Percentiles rank a stretch among this genome's conserved stretches.
Conservation (phyloP, 73 alveolate genomes). For the Durusdinium trenchii region DNA sequence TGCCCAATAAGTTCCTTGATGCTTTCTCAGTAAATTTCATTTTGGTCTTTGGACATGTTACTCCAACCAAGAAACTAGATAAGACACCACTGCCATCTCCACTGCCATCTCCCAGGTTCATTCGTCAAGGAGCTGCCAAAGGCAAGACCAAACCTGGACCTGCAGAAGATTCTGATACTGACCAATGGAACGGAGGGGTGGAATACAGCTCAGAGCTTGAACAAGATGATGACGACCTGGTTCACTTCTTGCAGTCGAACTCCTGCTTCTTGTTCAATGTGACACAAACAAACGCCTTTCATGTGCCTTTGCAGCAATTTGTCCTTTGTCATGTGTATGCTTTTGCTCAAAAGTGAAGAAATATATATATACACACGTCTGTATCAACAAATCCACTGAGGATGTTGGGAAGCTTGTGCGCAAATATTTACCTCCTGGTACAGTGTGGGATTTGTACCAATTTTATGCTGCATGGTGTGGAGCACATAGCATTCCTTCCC, state of each 20-base stretch:
- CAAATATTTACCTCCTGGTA: slow-evolving; percentile 42
- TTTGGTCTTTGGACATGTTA: no score
- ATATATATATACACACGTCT: no score
- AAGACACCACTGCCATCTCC: no score
- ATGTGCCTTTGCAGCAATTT: neutral
- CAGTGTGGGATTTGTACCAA: neutral
- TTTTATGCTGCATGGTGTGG: slow-evolving; percentile 22
- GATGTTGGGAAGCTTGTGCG: neutral
- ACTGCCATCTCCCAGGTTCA: neutral
- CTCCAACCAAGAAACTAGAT: no score
- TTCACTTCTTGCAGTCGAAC: neutral
- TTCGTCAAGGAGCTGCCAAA: slow-evolving; percentile 2
- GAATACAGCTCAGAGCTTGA: neutral
- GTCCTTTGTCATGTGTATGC: neutral
- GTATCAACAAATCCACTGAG: neutral
- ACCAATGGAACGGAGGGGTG: neutral
- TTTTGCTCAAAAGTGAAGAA: neutral
- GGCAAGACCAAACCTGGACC: neutral
- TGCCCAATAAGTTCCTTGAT: neutral
- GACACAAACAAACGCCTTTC: neutral
- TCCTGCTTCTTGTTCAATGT: neutral
- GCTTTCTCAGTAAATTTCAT: no score
- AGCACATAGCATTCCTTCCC: neutral
- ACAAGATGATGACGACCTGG: neutral
- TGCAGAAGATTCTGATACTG: no score